A percentile compares a stretch with the other conserved stretches of the same genome.
These are phyloP conservation scores for Cytidiella melzeri DNA, from an alignment of 768 basidiomycete species.

Conservation along the genomic window DNA sequence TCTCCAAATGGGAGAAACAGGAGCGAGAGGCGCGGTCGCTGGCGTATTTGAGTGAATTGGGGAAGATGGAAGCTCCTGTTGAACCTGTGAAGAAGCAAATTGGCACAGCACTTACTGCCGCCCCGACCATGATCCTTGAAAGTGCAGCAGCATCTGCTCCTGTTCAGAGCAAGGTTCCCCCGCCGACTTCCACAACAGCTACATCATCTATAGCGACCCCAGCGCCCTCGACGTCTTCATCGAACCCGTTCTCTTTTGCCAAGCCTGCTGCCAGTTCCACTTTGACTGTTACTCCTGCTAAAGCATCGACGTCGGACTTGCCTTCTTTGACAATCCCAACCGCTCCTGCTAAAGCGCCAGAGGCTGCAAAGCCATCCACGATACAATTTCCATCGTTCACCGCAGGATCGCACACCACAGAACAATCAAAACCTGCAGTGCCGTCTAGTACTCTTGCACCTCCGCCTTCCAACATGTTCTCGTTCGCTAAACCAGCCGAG, in stretches of 20 bases:
- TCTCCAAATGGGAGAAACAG: slow-evolving; percentile 84
- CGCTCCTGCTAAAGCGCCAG: not conserved
- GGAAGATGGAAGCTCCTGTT: slow-evolving; percentile 27
- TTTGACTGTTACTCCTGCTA: not conserved
- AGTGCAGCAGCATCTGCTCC: not conserved
- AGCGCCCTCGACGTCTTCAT: too few relatives aligned
- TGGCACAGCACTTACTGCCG: not conserved
- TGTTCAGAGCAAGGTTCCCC: not conserved
- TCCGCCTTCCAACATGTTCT: slow-evolving; percentile 1
- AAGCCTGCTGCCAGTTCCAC: not conserved
- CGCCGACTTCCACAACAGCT: not conserved
- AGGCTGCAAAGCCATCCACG: not conserved
- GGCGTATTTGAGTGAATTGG: slow-evolving; percentile 56
- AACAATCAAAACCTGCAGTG: not conserved
- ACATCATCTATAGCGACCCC: not conserved
- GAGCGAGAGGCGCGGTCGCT: slow-evolving; percentile 78
- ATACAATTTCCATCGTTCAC: not conserved
- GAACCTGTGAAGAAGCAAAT: slow-evolving; percentile 5
- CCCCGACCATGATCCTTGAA: not conserved
- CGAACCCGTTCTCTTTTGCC: not conserved
- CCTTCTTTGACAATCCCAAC: slow-evolving; percentile 6
- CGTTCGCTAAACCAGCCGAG: slow-evolving; percentile 8
- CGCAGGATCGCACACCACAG: not conserved
- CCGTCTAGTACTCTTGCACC: too few relatives aligned
- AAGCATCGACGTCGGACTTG: slow-evolving; percentile 6